These are phyloP conservation scores for Phylloporus rhodoxanthus DNA, from an alignment of 768 basidiomycete genomes.

Conservation along the genomic window DNA sequence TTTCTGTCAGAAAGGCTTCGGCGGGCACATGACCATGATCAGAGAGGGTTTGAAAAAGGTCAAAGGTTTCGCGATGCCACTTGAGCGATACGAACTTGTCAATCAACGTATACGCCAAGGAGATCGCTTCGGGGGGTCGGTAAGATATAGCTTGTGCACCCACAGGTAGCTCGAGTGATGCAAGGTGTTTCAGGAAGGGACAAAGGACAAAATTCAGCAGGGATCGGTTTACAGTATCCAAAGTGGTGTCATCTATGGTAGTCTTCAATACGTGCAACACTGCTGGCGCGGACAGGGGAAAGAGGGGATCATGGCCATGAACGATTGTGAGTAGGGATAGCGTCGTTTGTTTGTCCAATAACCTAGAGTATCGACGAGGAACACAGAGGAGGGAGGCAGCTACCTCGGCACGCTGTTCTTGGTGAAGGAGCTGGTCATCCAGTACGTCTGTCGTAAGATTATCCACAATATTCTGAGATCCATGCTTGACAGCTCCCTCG, in stretches of 20 bases:
- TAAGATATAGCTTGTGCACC: slow-evolving; percentile 31
- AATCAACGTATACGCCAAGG: slow-evolving; percentile 39
- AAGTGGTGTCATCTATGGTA: slow-evolving; percentile 14
- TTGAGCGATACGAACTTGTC: slow-evolving; percentile 36
- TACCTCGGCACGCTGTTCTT: slow-evolving; percentile 20
- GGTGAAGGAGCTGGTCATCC: slow-evolving; percentile 22
- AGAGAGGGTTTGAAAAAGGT: slow-evolving; percentile 46
- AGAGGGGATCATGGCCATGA: slow-evolving; percentile 10
- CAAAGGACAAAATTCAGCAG: slow-evolving; percentile 27
- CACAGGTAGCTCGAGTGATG: slow-evolving; percentile 21
- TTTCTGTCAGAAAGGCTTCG: slow-evolving; percentile 39
- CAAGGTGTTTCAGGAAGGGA: slow-evolving; percentile 28
- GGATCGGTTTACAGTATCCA: slow-evolving; percentile 16
- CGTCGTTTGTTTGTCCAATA: slow-evolving; percentile 22
- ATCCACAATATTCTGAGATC: slow-evolving; percentile 33
- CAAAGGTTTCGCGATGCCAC: slow-evolving; percentile 34
- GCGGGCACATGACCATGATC: slow-evolving; percentile 40
- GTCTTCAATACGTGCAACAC: slow-evolving; percentile 17
- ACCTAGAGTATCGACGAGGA: slow-evolving; percentile 12
- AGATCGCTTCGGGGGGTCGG: slow-evolving; percentile 34
- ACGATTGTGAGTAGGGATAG: slow-evolving; percentile 19
- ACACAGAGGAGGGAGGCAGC: slow-evolving; percentile 24
- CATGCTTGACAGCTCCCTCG: slow-evolving; percentile 25
- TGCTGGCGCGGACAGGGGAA: slow-evolving; percentile 11
- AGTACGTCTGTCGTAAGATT: slow-evolving; percentile 37